A percentile compares a stretch with the other conserved stretches of the same genome.
phyloP scores from a whole-genome alignment of 2,329 filamentous ascomycete genomes.

The Dendryphion nanum region DNA sequence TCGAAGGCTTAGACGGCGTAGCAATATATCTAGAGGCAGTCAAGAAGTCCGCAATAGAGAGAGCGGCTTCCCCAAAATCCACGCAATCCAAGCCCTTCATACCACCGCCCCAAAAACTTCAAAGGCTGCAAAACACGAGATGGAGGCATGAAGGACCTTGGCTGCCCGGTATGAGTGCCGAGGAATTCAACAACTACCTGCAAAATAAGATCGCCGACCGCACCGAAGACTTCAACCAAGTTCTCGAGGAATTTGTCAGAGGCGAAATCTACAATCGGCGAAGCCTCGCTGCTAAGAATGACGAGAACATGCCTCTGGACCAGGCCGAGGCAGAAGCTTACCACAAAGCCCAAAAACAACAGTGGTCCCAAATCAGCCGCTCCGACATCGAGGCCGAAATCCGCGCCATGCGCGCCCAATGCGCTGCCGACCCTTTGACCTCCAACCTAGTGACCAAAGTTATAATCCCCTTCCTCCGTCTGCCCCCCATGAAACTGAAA shows the following conservation, averaged over 20 bases:
- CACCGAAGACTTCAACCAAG: conserved; percentile 27
- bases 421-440: conserved; percentile 46
- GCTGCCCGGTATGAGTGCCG: conserved; percentile 55
- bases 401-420: conserved; percentile 45
- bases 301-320: conserved; percentile 20
- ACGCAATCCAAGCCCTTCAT: conserved; percentile 2
- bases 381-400: conserved; percentile 27
- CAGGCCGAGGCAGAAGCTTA: conserved; percentile 19
- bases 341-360: conserved; percentile 16
- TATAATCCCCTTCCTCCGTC: conserved; percentile 56
- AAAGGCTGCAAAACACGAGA: conserved; percentile 34
- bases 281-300: conserved; percentile 13
- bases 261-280: conserved; percentile 32
- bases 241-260: conserved; percentile 31
- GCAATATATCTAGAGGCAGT: conserved; percentile 24
- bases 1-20: conserved; percentile 25
- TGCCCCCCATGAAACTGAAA: conserved; percentile 45
- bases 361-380: conserved; percentile 26
- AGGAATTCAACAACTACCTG: conserved; percentile 55
- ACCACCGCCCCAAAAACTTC: conserved; percentile 8
- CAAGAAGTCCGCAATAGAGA: conserved; percentile 17
- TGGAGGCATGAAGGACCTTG: conserved; percentile 62
- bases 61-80: conserved; percentile 4
- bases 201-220: conserved; percentile 42
- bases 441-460: conserved; percentile 51